Evolutionary conservation across 225 moss, liverwort and hornwort species (phyloP), one percentile per base, ranked within the genome.

Genomic region (Physcomitrellopsis africana): DNA sequence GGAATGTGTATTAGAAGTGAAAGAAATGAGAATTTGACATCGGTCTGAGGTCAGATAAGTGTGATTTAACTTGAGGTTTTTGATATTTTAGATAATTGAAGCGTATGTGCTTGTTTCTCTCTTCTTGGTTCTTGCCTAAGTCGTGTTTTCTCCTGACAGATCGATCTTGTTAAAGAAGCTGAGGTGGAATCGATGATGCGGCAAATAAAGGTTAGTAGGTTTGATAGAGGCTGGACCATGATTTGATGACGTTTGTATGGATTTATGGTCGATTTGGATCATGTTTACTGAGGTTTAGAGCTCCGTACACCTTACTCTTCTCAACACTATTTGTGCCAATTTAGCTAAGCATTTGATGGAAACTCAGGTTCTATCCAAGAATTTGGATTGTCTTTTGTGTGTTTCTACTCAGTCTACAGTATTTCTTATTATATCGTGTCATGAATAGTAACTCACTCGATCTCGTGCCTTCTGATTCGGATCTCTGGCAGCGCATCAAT

Each of bases 401-500:
- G 32, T 37, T 37, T 37, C 32, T 24, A 24, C 24, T 24, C 24
- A 24, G 24, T 24, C 24, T 24, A 24, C 24, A 24, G 32, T 37
- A 0, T 37, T 37, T 37, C 32, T 37, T 4, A 4, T 37, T 37
- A 37, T 7, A 37, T 37, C 32, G 32, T 42, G 52, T 37, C 59
- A n/a, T 18, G 48, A 59, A n/a, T 17, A 26, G 58, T 23, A 49
- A 67, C 52, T 78, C 59, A 72, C 63, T 57, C 61, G 11, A 69
- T 24, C 27, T 71, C 68, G 24, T 68, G 11, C 61, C 17, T 51
- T 29, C 47, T 76, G 37, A 67, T 37, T 56, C 18, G 63, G 27
- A n/a, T 57, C 77, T 72, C 56, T 77, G 67, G 79, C 92, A 99
- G 97, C 92, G 85, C 11, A 99, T 99, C 84, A 99, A 99, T 67